Evolutionary conservation across 2,329 filamentous ascomycete species (phyloP), one percentile per base, ranked within the genome.

Genomic region (Elsinoe fawcettii): DNA sequence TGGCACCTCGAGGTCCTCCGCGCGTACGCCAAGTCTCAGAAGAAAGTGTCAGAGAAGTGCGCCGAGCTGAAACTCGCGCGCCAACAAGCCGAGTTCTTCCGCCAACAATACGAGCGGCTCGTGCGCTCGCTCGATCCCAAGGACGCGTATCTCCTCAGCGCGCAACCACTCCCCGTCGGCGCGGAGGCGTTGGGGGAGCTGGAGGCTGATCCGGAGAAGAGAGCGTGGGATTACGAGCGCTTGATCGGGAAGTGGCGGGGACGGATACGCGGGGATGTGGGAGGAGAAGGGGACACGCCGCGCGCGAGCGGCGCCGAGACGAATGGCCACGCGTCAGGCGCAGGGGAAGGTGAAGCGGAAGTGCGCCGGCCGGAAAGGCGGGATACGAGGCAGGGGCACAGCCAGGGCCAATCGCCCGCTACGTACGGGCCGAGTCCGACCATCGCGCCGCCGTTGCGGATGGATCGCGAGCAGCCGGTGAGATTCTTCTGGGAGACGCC

Each of bases 1-100:
- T 78, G 76, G 76, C 72, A 72, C 56, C 63, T 77, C 30, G 75
- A 78, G 62, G 69, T 75, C 14, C 63, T 76, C 49, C 72, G 76
- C 39, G 72, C 73, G 27, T 75, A 72, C 60, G 69, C 71, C n/a
- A 70, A 70, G 14, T 68, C 70, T 5, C 66, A 72, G 51, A 71
- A 76, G 36, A 61, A 66, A 23, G 66, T 69, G 25, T 63, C 66
- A 9, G 70, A 73, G 18, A 65, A 69, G 2, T 68, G 71, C 49
- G 63, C 66, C 11, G 70, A 71, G 57, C 62, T 77, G 7, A 71
- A 72, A 43, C 66, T 66, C 18, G 71, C 73, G 5, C 67, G 71
- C 32, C 67, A 70, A 32, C 73, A 75, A 55, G 70, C 74, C 27
- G 71, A 72, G 3, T 70, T 74, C 57, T 67, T 77, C 3, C 67